Conservation (phyloP, 169 alveolate genomes). For the Plasmodium inui region DNA sequence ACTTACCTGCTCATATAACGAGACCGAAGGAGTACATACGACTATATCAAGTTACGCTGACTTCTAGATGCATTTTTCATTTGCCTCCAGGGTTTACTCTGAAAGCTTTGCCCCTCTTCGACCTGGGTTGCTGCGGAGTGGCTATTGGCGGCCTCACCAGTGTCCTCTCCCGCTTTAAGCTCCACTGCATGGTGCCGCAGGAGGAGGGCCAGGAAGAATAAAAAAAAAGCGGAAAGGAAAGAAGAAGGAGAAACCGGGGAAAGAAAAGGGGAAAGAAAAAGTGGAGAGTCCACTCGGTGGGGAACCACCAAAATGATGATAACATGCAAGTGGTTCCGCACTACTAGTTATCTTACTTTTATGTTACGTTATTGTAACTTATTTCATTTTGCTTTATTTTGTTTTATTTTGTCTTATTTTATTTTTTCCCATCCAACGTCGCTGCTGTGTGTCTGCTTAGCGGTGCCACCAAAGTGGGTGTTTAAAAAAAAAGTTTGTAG, state of each 20-base stretch:
- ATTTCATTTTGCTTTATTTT: too few species aligned
- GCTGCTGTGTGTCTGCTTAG: neutral
- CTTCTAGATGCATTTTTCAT: conserved; percentile 61
- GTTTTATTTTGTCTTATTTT: too few species aligned
- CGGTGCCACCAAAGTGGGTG: neutral
- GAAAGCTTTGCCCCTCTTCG: conserved; percentile 63
- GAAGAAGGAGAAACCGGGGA: neutral
- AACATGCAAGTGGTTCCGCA: neutral
- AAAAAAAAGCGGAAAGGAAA: too few species aligned
- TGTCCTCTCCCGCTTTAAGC: conserved; percentile 44
- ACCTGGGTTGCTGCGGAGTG: conserved; percentile 29
- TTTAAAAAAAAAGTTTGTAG: too few species aligned
- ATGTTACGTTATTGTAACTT: too few species aligned
- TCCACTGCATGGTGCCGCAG: conserved; percentile 54
- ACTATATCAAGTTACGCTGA: conserved; percentile 43
- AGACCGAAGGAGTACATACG: conserved; percentile 78
- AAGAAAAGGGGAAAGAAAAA: neutral
- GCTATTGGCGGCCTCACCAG: conserved; percentile 53
- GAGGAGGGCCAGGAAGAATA: neutral
- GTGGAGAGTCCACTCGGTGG: neutral
- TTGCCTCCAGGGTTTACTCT: conserved; percentile 71
- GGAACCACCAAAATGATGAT: neutral
- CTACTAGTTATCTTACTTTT: neutral
- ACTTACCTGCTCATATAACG: conserved; percentile 81
- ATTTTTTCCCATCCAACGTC: neutral